Evolutionary conservation across 805 yeast genomes (phyloP).

Genomic region (Kazachstania taianensis): DNA sequence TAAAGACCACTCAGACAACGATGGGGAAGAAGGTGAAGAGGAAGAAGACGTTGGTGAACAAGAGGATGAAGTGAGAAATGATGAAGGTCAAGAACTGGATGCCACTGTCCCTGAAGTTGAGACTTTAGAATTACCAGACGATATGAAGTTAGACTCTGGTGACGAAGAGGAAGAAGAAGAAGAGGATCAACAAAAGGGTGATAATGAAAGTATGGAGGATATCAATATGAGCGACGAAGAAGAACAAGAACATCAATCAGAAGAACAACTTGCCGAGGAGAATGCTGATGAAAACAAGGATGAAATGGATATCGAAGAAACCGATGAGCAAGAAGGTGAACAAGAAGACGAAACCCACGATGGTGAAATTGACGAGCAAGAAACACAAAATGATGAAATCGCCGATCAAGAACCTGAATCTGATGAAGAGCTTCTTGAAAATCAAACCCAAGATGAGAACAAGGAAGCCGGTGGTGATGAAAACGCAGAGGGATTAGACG

Average conservation of each 20-base stretch:
- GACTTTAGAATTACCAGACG: conserved; percentile 84
- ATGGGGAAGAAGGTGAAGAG: conserved; percentile 44
- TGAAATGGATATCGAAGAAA: conserved; percentile 24
- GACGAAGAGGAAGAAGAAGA: conserved; percentile 47
- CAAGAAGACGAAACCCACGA: conserved; percentile 26
- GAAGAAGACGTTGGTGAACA: conserved; percentile 76
- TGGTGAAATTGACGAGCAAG: conserved; percentile 33
- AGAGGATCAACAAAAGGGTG: conserved; percentile 37
- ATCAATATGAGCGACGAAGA: conserved; percentile 30
- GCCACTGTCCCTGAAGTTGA: conserved; percentile 74
- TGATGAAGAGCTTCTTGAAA: conserved; percentile 31
- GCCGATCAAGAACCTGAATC: conserved; percentile 20
- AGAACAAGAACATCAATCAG: conserved; percentile 71
- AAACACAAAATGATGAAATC: conserved; percentile 27
- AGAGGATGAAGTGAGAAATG: conserved; percentile 65
- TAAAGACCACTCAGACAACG: conserved; percentile 44
- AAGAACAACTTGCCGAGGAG: conserved; percentile 34
- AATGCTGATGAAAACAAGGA: conserved; percentile 33
- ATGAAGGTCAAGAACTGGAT: conserved; percentile 60
- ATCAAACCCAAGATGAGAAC: conserved; percentile 29
- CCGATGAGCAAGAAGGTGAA: conserved; percentile 27
- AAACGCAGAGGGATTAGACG: conserved; percentile 47
- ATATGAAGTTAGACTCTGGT: conserved; percentile 78
- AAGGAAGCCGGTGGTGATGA: conserved; percentile 34
- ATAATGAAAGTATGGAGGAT: conserved; percentile 28